Conservation (phyloP, 2,329 filamentous ascomycete genomes). For the Gyromitra esculenta region DNA sequence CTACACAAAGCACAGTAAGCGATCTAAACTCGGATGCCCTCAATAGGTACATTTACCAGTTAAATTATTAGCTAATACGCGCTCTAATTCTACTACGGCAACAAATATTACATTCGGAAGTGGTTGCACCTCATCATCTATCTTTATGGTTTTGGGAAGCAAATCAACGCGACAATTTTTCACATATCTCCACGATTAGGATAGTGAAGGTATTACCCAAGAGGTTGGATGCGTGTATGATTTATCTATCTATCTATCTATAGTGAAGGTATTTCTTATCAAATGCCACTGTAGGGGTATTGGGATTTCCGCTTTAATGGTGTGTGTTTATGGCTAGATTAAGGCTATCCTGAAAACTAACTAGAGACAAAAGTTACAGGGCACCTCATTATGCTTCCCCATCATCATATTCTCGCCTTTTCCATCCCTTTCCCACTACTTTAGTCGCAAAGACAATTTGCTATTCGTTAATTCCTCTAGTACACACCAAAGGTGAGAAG, state of each 20-base stretch:
- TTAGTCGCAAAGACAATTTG: not conserved
- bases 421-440: not conserved
- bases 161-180: no score
- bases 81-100: not conserved
- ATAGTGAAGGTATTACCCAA: not conserved
- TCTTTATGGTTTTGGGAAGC: not conserved
- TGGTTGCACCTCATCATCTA: not conserved
- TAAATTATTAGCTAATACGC: not conserved
- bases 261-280: not conserved
- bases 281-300: not conserved
- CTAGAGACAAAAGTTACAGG: not conserved
- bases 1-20: not conserved
- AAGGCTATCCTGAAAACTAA: not conserved
- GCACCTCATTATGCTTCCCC: not conserved
- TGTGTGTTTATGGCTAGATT: not conserved
- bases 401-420: slow-evolving; percentile 21
- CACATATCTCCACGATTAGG: not conserved
- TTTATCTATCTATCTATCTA: no score
- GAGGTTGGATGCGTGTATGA: no score
- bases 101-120: not conserved
- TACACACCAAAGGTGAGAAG: not conserved
- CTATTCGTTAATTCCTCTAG: not conserved
- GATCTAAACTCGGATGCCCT: not conserved
- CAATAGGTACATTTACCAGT: not conserved
- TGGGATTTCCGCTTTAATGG: not conserved